A percentile compares a stretch with the other conserved stretches of the same genome.
These are phyloP conservation scores for Claviceps pazoutovae DNA, from an alignment of 2,329 filamentous ascomycete species.

Conservation along the genomic window DNA sequence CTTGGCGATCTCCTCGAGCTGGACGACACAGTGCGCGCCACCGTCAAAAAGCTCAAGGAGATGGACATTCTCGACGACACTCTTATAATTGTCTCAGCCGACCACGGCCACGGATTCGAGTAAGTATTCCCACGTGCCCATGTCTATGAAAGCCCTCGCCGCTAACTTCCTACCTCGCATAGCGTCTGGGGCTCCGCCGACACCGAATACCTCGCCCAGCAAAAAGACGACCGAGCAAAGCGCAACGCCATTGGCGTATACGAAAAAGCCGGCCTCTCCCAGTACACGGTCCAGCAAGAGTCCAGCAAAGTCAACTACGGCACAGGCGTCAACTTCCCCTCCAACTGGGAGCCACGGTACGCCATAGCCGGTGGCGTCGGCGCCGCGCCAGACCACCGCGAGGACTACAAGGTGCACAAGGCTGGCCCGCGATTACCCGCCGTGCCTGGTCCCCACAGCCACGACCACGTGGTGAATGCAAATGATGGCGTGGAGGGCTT, in stretches of 20 bases:
- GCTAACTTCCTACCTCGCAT: conserved; percentile 2
- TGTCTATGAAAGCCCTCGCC: background rate
- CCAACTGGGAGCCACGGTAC: conserved; percentile 76
- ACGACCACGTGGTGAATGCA: conserved; percentile 50
- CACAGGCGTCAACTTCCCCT: conserved; percentile 63
- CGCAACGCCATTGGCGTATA: conserved; percentile 64
- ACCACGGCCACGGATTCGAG: conserved; percentile 82
- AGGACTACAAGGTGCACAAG: conserved; percentile 62
- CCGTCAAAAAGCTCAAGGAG: conserved; percentile 52
- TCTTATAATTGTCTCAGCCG: conserved; percentile 67
- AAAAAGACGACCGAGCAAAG: conserved; percentile 55
- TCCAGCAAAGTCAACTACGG: conserved; percentile 50
- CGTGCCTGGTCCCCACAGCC: conserved; percentile 39
- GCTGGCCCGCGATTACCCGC: conserved; percentile 50
- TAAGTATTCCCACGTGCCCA: conserved; percentile 11
- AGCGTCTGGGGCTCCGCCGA: conserved; percentile 67
- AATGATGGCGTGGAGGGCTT: conserved; percentile 53
- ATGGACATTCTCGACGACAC: conserved; percentile 60
- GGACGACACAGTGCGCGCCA: conserved; percentile 68
- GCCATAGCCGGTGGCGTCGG: conserved; percentile 60
- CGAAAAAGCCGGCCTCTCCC: conserved; percentile 56
- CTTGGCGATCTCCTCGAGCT: conserved; percentile 75
- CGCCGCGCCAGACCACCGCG: conserved; percentile 60
- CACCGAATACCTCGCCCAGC: conserved; percentile 57
- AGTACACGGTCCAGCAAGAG: conserved; percentile 47